These are phyloP conservation scores for Gryganskiella cystojenkinii DNA, from an alignment of 192 early-diverging fungal species.

Conservation along the genomic window DNA sequence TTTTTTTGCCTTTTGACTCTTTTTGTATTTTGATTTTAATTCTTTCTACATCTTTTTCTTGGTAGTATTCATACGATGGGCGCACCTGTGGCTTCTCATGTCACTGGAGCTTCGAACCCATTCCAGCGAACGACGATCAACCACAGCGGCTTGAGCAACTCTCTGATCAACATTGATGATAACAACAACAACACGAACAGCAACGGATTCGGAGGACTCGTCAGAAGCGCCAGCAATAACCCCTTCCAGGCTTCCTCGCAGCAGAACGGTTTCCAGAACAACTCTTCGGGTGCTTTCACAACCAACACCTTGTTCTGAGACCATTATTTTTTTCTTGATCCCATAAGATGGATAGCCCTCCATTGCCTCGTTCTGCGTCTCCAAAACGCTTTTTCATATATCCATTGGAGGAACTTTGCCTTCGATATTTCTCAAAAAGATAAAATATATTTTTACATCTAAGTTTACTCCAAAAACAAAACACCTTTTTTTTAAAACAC, in stretches of 20 bases:
- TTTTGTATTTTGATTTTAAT: not conserved
- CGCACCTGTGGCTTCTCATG: slow-evolving; percentile 10
- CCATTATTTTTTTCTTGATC: no score
- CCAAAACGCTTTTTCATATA: no score
- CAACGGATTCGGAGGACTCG: not conserved
- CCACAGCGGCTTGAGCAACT: not conserved
- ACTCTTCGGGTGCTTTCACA: slow-evolving; percentile 10
- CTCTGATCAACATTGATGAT: not conserved
- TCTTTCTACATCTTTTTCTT: not conserved
- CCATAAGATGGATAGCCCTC: no score
- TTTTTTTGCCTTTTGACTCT: not conserved
- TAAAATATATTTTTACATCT: no score
- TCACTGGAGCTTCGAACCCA: slow-evolving; percentile 25
- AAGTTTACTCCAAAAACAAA: no score
- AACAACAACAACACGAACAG: not conserved
- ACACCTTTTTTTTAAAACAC: no score
- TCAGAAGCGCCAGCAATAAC: slow-evolving; percentile 4
- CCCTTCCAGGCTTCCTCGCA: slow-evolving; percentile 24
- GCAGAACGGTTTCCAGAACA: no score
- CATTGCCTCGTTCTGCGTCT: no score
- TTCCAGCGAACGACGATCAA: slow-evolving; percentile 18
- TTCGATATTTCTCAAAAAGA: no score
- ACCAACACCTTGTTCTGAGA: slow-evolving; percentile 34
- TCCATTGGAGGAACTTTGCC: no score
- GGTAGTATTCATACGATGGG: slow-evolving; percentile 20